Conservation (phyloP, 176 grass and related monocot genomes). For the Lolium multiflorum region DNA sequence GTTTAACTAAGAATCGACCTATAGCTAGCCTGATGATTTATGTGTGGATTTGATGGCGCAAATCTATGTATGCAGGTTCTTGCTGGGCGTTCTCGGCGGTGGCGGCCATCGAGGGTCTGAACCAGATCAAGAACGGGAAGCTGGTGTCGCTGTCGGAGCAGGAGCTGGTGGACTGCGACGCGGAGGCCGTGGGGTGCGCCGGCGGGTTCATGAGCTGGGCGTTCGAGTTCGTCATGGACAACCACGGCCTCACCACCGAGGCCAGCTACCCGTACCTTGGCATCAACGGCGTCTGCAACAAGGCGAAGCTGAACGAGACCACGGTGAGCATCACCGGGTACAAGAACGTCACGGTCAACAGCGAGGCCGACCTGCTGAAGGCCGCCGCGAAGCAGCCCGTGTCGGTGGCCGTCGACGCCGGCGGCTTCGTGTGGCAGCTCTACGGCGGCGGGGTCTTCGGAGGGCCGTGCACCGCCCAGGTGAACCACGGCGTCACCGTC, state of each 20-base stretch:
- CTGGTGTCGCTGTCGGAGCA: slow-evolving; percentile 72
- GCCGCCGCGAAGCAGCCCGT: slow-evolving; percentile 64
- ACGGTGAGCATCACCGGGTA: slow-evolving; percentile 51
- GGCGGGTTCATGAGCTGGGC: slow-evolving; percentile 59
- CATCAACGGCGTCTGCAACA: slow-evolving; percentile 40
- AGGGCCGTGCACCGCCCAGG: slow-evolving; percentile 51
- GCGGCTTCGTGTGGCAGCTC: slow-evolving; percentile 51
- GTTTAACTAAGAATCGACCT: too few relatives aligned
- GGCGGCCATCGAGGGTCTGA: slow-evolving; percentile 69
- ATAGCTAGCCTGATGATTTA: too few relatives aligned
- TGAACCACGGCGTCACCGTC: slow-evolving; percentile 67
- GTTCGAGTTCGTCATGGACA: slow-evolving; percentile 55
- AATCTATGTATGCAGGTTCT: slow-evolving; percentile 35
- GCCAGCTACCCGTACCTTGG: slow-evolving; percentile 61
- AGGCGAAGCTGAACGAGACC: slow-evolving; percentile 31
- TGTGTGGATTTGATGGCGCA: background rate
- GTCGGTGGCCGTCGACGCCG: slow-evolving; percentile 59
- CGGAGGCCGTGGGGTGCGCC: slow-evolving; percentile 35
- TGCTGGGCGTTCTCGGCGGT: slow-evolving; percentile 79
- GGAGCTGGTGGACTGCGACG: slow-evolving; percentile 77
- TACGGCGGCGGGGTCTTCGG: slow-evolving; percentile 68
- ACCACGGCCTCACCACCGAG: slow-evolving; percentile 65
- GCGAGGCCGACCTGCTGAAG: slow-evolving; percentile 49
- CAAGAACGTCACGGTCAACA: slow-evolving; percentile 52
- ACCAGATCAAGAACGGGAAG: slow-evolving; percentile 61